Evolutionary conservation across 768 basidiomycete species (phyloP).

Genomic region (Tulasnella sp.): DNA sequence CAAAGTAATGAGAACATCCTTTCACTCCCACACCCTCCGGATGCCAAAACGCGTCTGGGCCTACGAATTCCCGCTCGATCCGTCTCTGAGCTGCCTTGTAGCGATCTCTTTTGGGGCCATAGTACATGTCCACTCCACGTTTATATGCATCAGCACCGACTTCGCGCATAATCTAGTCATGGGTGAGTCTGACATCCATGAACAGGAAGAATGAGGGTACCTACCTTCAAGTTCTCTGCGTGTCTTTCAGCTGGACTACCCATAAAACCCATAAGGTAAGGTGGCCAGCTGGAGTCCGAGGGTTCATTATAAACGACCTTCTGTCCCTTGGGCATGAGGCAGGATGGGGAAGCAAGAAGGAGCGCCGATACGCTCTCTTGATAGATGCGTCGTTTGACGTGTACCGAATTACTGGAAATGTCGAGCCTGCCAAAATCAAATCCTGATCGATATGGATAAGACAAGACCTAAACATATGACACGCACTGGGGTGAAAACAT

Average conservation of each 20-base stretch:
- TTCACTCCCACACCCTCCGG: constrained; percentile 21
- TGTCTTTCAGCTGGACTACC: constrained; percentile 59
- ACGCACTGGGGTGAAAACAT: constrained; percentile 62
- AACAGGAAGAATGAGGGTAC: background rate
- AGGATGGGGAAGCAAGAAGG: constrained; percentile 46
- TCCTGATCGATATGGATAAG: background rate
- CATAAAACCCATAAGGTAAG: constrained; percentile 52
- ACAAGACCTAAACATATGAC: background rate
- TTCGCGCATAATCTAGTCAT: constrained; percentile 54
- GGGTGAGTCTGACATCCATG: background rate
- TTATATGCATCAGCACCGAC: constrained; percentile 46
- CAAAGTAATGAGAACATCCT: constrained; percentile 44
- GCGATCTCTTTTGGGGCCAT: constrained; percentile 37
- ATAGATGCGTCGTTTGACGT: constrained; percentile 61
- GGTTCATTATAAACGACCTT: constrained; percentile 48
- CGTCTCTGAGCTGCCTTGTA: constrained; percentile 37
- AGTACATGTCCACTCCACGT: constrained; percentile 37
- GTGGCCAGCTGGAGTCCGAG: constrained; percentile 45
- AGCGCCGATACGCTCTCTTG: constrained; percentile 62
- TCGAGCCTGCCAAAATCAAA: constrained; percentile 36
- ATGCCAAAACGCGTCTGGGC: constrained; percentile 66
- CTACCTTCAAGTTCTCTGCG: constrained; percentile 66
- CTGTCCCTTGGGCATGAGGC: constrained; percentile 46
- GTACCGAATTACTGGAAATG: constrained; percentile 42
- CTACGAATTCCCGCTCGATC: constrained; percentile 46